These are phyloP conservation scores for Pythium aristosporum DNA, from an alignment of 352 stramenopile species.

Conservation along the genomic window DNA sequence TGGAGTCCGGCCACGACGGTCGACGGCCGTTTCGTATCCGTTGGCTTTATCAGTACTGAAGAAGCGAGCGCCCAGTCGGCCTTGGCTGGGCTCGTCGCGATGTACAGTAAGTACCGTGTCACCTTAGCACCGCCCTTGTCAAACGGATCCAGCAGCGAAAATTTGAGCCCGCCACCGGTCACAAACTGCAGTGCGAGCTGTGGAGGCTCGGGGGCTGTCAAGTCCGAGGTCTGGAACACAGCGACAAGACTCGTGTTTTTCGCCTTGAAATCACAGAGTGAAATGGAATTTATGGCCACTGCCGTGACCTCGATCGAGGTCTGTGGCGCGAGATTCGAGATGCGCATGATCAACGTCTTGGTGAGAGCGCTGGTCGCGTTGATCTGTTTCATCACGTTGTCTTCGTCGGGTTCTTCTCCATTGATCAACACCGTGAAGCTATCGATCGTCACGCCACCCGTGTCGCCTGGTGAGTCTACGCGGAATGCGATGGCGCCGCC, in stretches of 20 bases:
- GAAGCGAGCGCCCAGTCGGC: slow-evolving; percentile 44
- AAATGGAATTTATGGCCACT: slow-evolving; percentile 43
- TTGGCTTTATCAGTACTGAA: not conserved
- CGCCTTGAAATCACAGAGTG: slow-evolving; percentile 42
- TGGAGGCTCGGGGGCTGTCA: slow-evolving; percentile 34
- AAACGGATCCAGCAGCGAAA: slow-evolving; percentile 42
- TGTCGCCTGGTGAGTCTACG: slow-evolving; percentile 23
- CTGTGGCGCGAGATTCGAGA: slow-evolving; percentile 30
- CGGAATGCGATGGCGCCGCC: slow-evolving; percentile 42
- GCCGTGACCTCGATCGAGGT: slow-evolving; percentile 36
- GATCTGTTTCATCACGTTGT: slow-evolving; percentile 3
- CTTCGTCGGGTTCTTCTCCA: slow-evolving; percentile 22
- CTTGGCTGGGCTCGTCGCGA: slow-evolving; percentile 18
- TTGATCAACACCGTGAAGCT: slow-evolving; percentile 46
- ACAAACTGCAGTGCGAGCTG: slow-evolving; percentile 22
- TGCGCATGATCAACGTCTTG: slow-evolving; percentile 26
- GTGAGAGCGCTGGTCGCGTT: slow-evolving; percentile 16
- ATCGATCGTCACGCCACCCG: slow-evolving; percentile 48
- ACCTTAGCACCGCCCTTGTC: slow-evolving; percentile 50
- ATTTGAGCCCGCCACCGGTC: slow-evolving; percentile 51
- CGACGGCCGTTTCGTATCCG: slow-evolving; percentile 2
- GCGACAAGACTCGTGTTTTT: slow-evolving; percentile 22
- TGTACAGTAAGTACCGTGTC: slow-evolving; percentile 41
- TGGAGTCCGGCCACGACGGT: slow-evolving; percentile 36
- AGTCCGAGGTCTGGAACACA: slow-evolving; percentile 27